Percentiles rank a stretch among this genome's conserved stretches.
phyloP scores from a whole-genome alignment of 1,284 basidiomycete genomes.

The Meripilus lineatus region DNA sequence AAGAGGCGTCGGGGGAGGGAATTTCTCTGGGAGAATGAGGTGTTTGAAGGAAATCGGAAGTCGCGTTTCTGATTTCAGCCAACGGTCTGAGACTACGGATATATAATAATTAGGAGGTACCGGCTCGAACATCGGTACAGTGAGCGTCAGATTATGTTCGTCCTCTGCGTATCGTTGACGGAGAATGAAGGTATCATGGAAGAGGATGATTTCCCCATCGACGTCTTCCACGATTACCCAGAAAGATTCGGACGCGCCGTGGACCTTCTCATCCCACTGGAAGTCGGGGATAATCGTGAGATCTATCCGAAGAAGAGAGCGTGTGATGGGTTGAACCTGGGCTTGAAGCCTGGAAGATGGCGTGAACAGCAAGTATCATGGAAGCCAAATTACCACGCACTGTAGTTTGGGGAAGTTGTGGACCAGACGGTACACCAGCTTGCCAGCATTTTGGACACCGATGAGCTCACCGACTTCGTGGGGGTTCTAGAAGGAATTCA shows the following conservation, averaged over 20 bases:
- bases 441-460: constrained; percentile 89
- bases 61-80: constrained; percentile 93
- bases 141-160: constrained; percentile 92
- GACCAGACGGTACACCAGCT: constrained; percentile 90
- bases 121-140: constrained; percentile 95
- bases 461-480: constrained; percentile 93
- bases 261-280: constrained; percentile 94
- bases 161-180: constrained; percentile 89
- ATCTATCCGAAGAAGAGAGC: constrained; percentile 84
- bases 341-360: constrained; percentile 65
- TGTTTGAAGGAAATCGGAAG: constrained; percentile 98
- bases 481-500: constrained; percentile 40
- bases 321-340: constrained; percentile 91
- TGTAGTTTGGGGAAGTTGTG: constrained; percentile 96
- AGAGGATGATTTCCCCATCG: constrained; percentile 93
- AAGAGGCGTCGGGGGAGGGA: constrained; percentile 89
- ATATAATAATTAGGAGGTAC: constrained; percentile 98
- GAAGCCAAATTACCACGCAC: constrained; percentile 37
- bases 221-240: constrained; percentile 95
- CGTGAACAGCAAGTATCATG: background rate
- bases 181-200: constrained; percentile 91
- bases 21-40: constrained; percentile 95
- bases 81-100: constrained; percentile 90
- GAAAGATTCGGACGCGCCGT: constrained; percentile 86
- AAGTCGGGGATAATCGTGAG: constrained; percentile 94